These are phyloP conservation scores for Eucalyptus coolabah DNA, from an alignment of 345 rosid species.

Conservation along the genomic window DNA sequence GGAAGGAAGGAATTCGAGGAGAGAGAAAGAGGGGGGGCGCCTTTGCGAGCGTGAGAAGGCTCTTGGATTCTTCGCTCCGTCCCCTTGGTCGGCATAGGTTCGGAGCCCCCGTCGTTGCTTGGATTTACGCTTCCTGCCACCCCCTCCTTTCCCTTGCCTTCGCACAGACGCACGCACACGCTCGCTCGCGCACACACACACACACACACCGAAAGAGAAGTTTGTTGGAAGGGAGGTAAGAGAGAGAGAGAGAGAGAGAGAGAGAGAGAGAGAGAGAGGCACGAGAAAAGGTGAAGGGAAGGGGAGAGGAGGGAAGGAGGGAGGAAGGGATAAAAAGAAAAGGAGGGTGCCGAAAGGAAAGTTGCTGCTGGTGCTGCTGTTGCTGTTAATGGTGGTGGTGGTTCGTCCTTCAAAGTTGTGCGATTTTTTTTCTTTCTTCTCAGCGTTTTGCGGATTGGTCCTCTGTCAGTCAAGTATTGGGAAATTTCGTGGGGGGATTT, in stretches of 20 bases:
- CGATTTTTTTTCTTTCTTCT: not conserved
- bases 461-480: not conserved
- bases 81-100: constrained; percentile 36
- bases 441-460: not conserved
- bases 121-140: constrained; percentile 48
- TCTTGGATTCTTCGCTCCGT: constrained; percentile 56
- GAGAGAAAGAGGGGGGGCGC: not conserved
- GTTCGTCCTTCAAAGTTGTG: not conserved
- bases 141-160: not conserved
- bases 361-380: not conserved
- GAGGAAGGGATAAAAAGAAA: not conserved
- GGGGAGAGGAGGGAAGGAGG: not conserved
- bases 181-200: not conserved
- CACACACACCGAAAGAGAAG: constrained; percentile 3
- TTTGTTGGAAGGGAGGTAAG: constrained; percentile 17
- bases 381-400: not conserved
- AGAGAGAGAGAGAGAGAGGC: not conserved
- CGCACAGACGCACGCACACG: not conserved
- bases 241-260: not conserved
- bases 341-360: not conserved
- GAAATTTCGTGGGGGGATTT: not conserved
- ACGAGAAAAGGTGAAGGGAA: not conserved
- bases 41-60: constrained; percentile 2
- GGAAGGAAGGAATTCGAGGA: not conserved
- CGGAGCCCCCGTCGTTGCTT: constrained; percentile 1